A percentile compares a stretch with the other conserved stretches of the same genome.
Evolutionary conservation across 495 filamentous ascomycete genomes (phyloP).

Genomic region (Xylaria telfairii): DNA sequence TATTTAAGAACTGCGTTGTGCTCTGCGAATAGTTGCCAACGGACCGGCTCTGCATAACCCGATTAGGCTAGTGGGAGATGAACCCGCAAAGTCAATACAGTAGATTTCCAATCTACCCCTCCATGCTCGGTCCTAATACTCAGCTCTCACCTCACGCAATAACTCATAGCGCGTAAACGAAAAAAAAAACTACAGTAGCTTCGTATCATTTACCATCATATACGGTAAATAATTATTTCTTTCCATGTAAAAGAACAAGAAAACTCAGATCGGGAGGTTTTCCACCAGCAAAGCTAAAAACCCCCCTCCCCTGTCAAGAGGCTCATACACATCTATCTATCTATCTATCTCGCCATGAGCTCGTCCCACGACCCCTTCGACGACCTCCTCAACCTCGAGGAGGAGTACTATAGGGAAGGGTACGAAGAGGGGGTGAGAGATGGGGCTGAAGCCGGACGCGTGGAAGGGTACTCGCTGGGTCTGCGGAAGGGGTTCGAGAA

Average conservation of each 20-base stretch:
- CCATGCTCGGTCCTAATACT: neutral
- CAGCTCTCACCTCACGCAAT: neutral
- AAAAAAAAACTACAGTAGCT: neutral
- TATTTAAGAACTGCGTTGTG: neutral
- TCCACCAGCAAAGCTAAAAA: neutral
- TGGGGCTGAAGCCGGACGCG: constrained; percentile 77
- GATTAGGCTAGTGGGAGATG: constrained; percentile 1
- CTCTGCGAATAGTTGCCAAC: too few species aligned
- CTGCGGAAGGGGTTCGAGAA: constrained; percentile 94
- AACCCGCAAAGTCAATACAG: neutral
- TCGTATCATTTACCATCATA: neutral
- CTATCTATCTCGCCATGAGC: constrained; percentile 3
- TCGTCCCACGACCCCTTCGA: constrained; percentile 65
- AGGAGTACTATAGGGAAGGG: constrained; percentile 85
- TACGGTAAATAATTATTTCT: neutral
- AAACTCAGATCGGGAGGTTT: neutral
- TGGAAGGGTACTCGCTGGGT: constrained; percentile 89
- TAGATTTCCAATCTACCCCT: constrained; percentile 2
- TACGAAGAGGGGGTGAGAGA: constrained; percentile 76
- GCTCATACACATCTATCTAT: neutral
- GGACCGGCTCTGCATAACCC: neutral
- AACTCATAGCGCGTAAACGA: neutral
- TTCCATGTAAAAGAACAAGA: neutral
- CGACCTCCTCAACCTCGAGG: constrained; percentile 76
- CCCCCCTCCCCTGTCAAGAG: neutral